phyloP scores from a whole-genome alignment of 768 basidiomycete species.

The Erythrobasidium yunnanense region DNA sequence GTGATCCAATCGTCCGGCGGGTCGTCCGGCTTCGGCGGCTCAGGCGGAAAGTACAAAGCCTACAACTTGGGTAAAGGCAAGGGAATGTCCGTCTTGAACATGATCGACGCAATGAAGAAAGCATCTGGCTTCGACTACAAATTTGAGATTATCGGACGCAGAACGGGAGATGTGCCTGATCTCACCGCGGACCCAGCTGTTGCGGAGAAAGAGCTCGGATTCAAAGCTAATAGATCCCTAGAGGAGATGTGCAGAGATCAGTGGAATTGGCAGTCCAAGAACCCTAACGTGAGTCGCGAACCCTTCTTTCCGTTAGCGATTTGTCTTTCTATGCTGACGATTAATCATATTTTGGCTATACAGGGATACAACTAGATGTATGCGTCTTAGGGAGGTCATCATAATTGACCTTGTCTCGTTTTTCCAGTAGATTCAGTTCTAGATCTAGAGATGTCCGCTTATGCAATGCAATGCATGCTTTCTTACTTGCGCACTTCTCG shows the following conservation, averaged over 20 bases:
- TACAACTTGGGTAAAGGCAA: constrained; percentile 93
- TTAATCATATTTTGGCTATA: too few species aligned
- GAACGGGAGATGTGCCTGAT: constrained; percentile 89
- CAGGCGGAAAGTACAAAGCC: constrained; percentile 60
- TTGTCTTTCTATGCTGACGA: neutral
- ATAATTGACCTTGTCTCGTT: too few species aligned
- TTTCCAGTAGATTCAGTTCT: too few species aligned
- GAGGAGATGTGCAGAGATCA: constrained; percentile 90
- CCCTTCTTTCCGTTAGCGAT: neutral
- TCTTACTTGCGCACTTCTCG: too few species aligned
- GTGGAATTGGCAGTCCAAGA: constrained; percentile 96
- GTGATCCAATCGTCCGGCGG: neutral
- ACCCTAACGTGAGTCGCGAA: constrained; percentile 13
- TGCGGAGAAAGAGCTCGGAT: constrained; percentile 85
- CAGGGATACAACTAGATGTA: too few species aligned
- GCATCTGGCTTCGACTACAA: constrained; percentile 79
- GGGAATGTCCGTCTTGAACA: constrained; percentile 85
- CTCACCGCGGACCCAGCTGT: constrained; percentile 85
- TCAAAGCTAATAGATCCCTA: constrained; percentile 66
- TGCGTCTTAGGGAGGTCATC: too few species aligned
- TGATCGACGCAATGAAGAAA: constrained; percentile 85
- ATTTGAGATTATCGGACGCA: constrained; percentile 79
- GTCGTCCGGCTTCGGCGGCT: constrained; percentile 36
- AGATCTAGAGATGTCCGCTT: too few species aligned
- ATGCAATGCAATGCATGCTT: too few species aligned